A percentile compares a stretch with the other conserved stretches of the same genome.
These are phyloP conservation scores for Saturnispora halmiae DNA, from an alignment of 805 yeast genomes.

Conservation along the genomic window DNA sequence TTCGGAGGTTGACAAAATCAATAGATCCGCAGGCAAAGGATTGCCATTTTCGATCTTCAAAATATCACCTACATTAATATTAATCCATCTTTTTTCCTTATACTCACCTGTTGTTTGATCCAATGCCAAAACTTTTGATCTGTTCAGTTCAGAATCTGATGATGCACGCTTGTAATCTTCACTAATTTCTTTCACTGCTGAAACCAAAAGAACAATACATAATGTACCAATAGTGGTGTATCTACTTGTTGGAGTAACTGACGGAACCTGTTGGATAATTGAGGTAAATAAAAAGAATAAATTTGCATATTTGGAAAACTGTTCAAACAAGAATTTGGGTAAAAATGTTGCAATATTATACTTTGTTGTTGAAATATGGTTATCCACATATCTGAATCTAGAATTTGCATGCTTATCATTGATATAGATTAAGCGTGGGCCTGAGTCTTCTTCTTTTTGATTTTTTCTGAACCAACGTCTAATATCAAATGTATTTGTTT, in stretches of 20 bases:
- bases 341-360: conserved; percentile 87
- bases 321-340: conserved; percentile 93
- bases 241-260: conserved; percentile 91
- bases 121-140: conserved; percentile 59
- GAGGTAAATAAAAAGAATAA: conserved; percentile 89
- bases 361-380: conserved; percentile 90
- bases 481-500: conserved; percentile 23
- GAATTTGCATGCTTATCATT: conserved; percentile 53
- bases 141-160: conserved; percentile 83
- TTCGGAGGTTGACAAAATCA: conserved; percentile 82
- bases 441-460: conserved; percentile 22
- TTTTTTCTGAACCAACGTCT: conserved; percentile 20
- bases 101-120: conserved; percentile 53
- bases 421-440: conserved; percentile 58
- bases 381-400: conserved; percentile 54
- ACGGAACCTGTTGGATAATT: conserved; percentile 91
- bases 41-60: conserved; percentile 79
- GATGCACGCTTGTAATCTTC: conserved; percentile 84
- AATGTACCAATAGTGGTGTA: conserved; percentile 93
- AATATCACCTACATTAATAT: conserved; percentile 85
- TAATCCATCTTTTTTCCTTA: conserved; percentile 66
- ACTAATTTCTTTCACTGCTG: conserved; percentile 83
- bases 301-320: conserved; percentile 94
- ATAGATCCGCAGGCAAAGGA: conserved; percentile 87
- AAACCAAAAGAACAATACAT: conserved; percentile 72